A percentile compares a stretch with the other conserved stretches of the same genome.
Evolutionary conservation across 495 filamentous ascomycete genomes (phyloP).

Genomic region (Bombardia bombarda): DNA sequence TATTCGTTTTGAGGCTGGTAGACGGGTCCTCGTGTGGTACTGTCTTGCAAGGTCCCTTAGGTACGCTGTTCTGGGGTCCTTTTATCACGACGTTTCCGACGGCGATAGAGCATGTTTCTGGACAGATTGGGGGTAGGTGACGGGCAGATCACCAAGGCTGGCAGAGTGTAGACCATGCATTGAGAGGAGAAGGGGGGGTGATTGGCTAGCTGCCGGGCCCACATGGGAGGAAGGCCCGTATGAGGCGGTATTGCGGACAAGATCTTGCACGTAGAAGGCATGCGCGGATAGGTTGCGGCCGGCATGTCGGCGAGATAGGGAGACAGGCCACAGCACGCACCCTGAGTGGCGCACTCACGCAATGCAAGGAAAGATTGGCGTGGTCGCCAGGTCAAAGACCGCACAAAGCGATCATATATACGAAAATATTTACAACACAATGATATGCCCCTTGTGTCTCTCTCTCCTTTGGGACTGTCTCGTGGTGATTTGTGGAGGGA

Average conservation of each 20-base stretch:
- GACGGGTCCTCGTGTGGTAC: not conserved
- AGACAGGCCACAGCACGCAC: slow-evolving; percentile 1
- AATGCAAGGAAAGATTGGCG: not conserved
- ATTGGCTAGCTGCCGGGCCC: no score
- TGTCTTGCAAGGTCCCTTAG: no score
- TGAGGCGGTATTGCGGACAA: no score
- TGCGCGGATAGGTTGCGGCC: not conserved
- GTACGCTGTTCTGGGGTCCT: not conserved
- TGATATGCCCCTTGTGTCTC: no score
- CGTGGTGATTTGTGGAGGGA: no score
- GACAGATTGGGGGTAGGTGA: not conserved
- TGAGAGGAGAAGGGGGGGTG: not conserved
- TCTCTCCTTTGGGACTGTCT: no score
- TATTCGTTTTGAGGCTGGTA: not conserved
- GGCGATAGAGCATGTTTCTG: slow-evolving; percentile 4
- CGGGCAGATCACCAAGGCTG: not conserved
- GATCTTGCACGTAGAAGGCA: not conserved
- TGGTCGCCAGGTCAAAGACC: not conserved
- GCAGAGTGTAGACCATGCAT: slow-evolving; percentile 1
- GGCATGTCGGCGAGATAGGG: slow-evolving; percentile 1
- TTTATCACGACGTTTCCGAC: no score
- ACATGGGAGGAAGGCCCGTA: no score
- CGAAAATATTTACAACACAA: not conserved
- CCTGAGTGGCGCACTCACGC: no score
- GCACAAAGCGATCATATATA: not conserved